phyloP scores from a whole-genome alignment of 345 rosid species.

The Citrus inodora region DNA sequence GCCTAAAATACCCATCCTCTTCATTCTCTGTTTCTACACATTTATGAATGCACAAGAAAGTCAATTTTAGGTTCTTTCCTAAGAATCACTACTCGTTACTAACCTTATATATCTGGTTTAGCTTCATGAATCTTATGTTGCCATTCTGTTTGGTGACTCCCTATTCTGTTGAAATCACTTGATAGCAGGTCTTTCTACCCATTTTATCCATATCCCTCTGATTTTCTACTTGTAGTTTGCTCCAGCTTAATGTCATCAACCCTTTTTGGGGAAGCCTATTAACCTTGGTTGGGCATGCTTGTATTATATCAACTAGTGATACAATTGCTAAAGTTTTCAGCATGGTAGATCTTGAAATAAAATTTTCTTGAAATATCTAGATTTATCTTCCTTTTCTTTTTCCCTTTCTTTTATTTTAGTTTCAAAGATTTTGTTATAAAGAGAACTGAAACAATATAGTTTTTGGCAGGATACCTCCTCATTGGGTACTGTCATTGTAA shows the following conservation, averaged over 20 bases:
- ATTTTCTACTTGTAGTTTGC: slow-evolving; percentile 5
- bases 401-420: neutral
- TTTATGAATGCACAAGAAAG: neutral
- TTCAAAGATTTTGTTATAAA: neutral
- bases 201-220: neutral
- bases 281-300: slow-evolving; percentile 14
- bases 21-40: neutral
- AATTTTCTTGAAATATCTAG: neutral
- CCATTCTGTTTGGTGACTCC: neutral
- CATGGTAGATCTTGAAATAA: slow-evolving; percentile 3
- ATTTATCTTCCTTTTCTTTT: neutral
- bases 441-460: slow-evolving; percentile 8
- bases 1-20: neutral
- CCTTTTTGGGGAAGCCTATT: neutral
- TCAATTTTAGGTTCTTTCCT: neutral
- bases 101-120: neutral
- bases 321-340: slow-evolving; percentile 9
- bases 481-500: slow-evolving; percentile 48
- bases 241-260: neutral
- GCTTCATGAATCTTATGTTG: neutral
- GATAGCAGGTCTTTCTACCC: neutral
- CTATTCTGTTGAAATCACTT: neutral
- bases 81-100: neutral
- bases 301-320: slow-evolving; percentile 7
- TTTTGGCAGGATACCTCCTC: slow-evolving; percentile 51